These are phyloP conservation scores for Lecanicillium sp. DNA, from an alignment of 2,329 filamentous ascomycete genomes.

Conservation along the genomic window DNA sequence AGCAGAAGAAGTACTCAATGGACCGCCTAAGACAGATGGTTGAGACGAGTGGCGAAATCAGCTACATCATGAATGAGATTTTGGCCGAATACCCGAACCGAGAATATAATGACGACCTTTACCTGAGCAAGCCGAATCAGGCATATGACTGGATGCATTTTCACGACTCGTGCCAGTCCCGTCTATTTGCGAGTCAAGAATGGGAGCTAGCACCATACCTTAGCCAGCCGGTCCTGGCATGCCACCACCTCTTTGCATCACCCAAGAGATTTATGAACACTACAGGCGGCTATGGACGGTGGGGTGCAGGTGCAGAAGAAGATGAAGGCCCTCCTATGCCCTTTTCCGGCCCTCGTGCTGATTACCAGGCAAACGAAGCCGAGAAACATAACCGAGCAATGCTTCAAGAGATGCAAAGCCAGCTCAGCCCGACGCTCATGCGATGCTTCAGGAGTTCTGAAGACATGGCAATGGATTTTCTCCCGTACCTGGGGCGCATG, in stretches of 20 bases:
- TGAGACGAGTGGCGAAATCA: constrained; percentile 69
- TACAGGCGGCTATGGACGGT: constrained; percentile 32
- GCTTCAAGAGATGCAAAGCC: constrained; percentile 64
- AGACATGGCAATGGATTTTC: constrained; percentile 69
- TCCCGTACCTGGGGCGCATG: constrained; percentile 78
- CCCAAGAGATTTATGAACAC: constrained; percentile 41
- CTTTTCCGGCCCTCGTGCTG: constrained; percentile 74
- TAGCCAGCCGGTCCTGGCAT: constrained; percentile 77
- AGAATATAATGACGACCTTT: constrained; percentile 87
- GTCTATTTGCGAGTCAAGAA: constrained; percentile 75
- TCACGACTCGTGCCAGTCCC: constrained; percentile 73
- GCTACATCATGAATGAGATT: constrained; percentile 72
- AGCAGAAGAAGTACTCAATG: constrained; percentile 64
- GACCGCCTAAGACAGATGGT: constrained; percentile 67
- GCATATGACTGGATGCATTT: constrained; percentile 96
- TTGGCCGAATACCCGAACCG: constrained; percentile 80
- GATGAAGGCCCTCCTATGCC: constrained; percentile 50
- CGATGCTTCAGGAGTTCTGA: constrained; percentile 73
- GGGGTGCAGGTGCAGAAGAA: constrained; percentile 34
- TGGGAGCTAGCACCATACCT: constrained; percentile 90
- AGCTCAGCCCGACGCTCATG: constrained; percentile 61
- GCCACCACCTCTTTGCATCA: constrained; percentile 84
- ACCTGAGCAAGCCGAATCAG: constrained; percentile 76
- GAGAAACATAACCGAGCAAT: constrained; percentile 69
- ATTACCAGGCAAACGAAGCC: constrained; percentile 73